A percentile compares a stretch with the other conserved stretches of the same genome.
These are phyloP conservation scores for Yamadazyma jaroonii DNA, from an alignment of 1,139 yeast species.

Conservation along the genomic window DNA sequence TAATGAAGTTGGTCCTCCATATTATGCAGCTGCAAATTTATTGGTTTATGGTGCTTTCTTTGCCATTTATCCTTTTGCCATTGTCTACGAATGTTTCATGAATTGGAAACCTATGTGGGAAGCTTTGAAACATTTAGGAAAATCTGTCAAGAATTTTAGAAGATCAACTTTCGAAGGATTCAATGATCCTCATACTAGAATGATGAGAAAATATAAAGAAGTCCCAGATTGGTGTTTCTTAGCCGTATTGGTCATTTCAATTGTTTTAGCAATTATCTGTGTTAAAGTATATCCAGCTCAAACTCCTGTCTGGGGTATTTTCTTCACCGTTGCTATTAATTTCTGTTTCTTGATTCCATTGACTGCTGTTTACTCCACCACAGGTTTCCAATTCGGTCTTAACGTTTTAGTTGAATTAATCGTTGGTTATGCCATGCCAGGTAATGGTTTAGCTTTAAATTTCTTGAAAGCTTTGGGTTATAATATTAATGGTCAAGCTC, in stretches of 20 bases:
- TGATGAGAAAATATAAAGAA: constrained; percentile 54
- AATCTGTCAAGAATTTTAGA: constrained; percentile 28
- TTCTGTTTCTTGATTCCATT: constrained; percentile 54
- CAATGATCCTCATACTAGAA: constrained; percentile 53
- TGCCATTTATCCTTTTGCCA: constrained; percentile 38
- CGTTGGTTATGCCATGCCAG: constrained; percentile 62
- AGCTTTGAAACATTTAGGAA: constrained; percentile 15
- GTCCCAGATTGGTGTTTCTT: constrained; percentile 64
- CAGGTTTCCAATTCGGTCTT: constrained; percentile 52
- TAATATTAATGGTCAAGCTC: constrained; percentile 60
- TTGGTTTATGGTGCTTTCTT: constrained; percentile 38
- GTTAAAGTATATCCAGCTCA: constrained; percentile 44
- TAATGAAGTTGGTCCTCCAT: constrained; percentile 50
- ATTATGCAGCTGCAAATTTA: constrained; percentile 51
- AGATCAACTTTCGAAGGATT: constrained; percentile 47
- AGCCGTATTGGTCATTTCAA: constrained; percentile 40
- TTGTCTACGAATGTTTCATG: constrained; percentile 30
- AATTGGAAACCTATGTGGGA: constrained; percentile 40
- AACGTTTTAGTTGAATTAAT: constrained; percentile 60
- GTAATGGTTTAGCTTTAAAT: constrained; percentile 59
- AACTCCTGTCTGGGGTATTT: constrained; percentile 55
- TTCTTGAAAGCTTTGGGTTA: constrained; percentile 57
- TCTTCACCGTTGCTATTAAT: constrained; percentile 53
- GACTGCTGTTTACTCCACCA: constrained; percentile 47
- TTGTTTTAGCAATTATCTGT: constrained; percentile 45